A percentile compares a stretch with the other conserved stretches of the same genome.
phyloP scores from a whole-genome alignment of 306 rosid genomes.

The Trifolium dubium region DNA sequence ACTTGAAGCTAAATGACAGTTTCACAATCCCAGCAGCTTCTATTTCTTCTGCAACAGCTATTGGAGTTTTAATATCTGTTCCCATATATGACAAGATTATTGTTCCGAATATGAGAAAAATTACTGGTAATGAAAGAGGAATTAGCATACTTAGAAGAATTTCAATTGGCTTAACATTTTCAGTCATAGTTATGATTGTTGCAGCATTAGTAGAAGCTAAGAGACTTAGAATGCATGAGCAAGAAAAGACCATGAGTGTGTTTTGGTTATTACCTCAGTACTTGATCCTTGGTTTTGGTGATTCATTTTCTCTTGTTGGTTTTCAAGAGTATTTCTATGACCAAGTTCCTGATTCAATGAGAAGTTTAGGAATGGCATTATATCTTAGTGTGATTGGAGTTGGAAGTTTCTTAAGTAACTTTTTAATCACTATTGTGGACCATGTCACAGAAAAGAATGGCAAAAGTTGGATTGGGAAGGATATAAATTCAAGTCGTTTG shows the following conservation, averaged over 20 bases:
- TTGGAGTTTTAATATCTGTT: slow-evolving; percentile 42
- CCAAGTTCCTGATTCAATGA: slow-evolving; percentile 62
- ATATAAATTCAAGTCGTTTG: slow-evolving; percentile 52
- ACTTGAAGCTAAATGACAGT: slow-evolving; percentile 29
- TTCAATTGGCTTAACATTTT: slow-evolving; percentile 45
- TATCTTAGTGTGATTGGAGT: slow-evolving; percentile 57
- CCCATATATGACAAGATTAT: slow-evolving; percentile 48
- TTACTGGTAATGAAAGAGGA: slow-evolving; percentile 56
- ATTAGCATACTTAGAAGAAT: slow-evolving; percentile 54
- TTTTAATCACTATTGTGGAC: slow-evolving; percentile 53
- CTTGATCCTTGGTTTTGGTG: slow-evolving; percentile 49
- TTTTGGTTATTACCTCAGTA: slow-evolving; percentile 57
- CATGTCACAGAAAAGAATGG: slow-evolving; percentile 43
- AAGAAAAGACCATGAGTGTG: slow-evolving; percentile 39
- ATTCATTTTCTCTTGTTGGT: slow-evolving; percentile 54
- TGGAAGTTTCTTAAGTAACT: slow-evolving; percentile 55
- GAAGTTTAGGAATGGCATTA: slow-evolving; percentile 60
- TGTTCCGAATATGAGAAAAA: slow-evolving; percentile 52
- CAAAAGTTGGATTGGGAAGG: slow-evolving; percentile 55
- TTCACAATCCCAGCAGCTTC: slow-evolving; percentile 62
- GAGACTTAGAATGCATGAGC: slow-evolving; percentile 38
- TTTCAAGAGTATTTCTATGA: slow-evolving; percentile 61
- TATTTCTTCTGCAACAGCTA: slow-evolving; percentile 38
- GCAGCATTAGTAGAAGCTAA: slow-evolving; percentile 53
- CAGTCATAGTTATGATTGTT: slow-evolving; percentile 41